Base-by-base conservation (phyloP, 805 yeast species). In the Brettanomyces sp. region DNA sequence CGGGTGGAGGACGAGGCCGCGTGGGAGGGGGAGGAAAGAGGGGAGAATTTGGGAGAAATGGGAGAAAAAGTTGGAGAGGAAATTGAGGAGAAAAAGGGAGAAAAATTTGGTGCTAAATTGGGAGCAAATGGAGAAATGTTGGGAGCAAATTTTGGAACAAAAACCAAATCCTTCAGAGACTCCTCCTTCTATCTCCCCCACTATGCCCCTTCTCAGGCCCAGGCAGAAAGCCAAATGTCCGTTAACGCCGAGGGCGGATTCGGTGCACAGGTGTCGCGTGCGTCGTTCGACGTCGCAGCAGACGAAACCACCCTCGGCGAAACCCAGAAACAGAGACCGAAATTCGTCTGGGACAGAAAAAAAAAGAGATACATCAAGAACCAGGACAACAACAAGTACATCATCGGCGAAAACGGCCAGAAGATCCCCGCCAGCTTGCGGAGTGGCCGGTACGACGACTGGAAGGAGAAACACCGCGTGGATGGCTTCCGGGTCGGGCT, bases 331-430 rank as follows among this genome's bases (percentile, higher is more conserved):
- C 90, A 83, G 59, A 69, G 74, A 3, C 78, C 76, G 42, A 79
- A 81, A 22, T 82, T 85, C 74, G 76, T 78, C 60, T 91, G 99
- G 99, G 97, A 91, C 67, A 85, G 77, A 65, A 87, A 88, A 76
- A 83, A 85, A 64, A 93, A 95, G 58, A 88, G 88, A 53, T 91
- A 86, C 64, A 76, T 90, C 59, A 86, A 86, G 62, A 73, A 86
- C 18, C 81, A 77, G 56, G 86, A 93, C 51, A 95, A 87, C 58
- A 77, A 82, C 66, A 90, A 87, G 67, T 91, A 74, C 65, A 93
- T 93, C 57, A 82, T 88, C 52, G 95, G 98, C 50, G 99, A 93
- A 63, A 82, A 87, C 63, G 99, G 99, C 6, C 89, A 84, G 56
- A 79, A 77, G 60, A 79, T 93, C 42, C 96, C 98, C 5, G 98